A percentile compares a stretch with the other conserved stretches of the same genome.
phyloP scores from a whole-genome alignment of 768 basidiomycete species.

The Tricholoma bakamatsutake region DNA sequence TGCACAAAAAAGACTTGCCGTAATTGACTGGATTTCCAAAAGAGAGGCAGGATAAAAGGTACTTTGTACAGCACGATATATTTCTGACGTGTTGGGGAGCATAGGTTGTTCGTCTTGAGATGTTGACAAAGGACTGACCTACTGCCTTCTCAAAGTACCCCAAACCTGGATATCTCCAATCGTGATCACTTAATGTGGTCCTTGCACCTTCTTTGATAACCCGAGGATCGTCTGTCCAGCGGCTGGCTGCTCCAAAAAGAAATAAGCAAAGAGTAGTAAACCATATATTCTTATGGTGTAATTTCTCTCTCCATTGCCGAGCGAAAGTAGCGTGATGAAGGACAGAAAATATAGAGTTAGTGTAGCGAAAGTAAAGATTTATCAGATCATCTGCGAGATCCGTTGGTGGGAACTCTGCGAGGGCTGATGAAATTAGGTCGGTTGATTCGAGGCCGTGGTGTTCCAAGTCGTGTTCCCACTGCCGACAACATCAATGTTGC shows the following conservation, averaged over 20 bases:
- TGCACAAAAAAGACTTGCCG: slow-evolving; percentile 27
- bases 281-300: slow-evolving; percentile 50
- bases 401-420: slow-evolving; percentile 52
- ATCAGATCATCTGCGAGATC: slow-evolving; percentile 58
- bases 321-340: slow-evolving; percentile 70
- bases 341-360: slow-evolving; percentile 57
- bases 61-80: slow-evolving; percentile 44
- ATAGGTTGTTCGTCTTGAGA: slow-evolving; percentile 1
- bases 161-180: slow-evolving; percentile 56
- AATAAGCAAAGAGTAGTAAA: slow-evolving; percentile 58
- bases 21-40: slow-evolving; percentile 58
- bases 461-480: slow-evolving; percentile 62
- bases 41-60: slow-evolving; percentile 51
- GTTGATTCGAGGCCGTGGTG: slow-evolving; percentile 29
- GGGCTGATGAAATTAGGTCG: slow-evolving; percentile 26
- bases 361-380: slow-evolving; percentile 58
- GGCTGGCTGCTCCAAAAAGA: slow-evolving; percentile 65
- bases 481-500: slow-evolving; percentile 3
- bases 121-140: slow-evolving; percentile 27
- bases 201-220: slow-evolving; percentile 33
- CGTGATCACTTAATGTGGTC: slow-evolving; percentile 21
- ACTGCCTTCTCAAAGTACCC: slow-evolving; percentile 53
- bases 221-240: slow-evolving; percentile 58
- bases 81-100: slow-evolving; percentile 29
- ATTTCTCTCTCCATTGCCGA: slow-evolving; percentile 46